Evolutionary conservation across 106 monocot genomes (phyloP), one percentile per base, ranked within the genome.

Genomic region (Dioscorea dumetorum): DNA sequence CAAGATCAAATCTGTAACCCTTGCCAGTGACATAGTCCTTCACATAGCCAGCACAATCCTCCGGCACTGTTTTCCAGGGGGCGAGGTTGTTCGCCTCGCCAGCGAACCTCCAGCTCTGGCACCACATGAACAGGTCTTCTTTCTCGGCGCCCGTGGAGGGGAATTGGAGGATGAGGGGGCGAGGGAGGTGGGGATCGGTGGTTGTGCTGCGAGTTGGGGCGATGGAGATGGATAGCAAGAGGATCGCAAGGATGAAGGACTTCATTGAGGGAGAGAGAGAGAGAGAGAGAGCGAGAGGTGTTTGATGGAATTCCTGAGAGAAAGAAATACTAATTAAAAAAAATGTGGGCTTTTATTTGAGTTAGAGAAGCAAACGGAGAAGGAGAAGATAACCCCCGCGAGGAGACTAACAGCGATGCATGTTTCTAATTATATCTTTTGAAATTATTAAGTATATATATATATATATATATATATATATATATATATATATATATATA

Each of bases 21-120:
- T 16, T 72, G 22, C 94, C 90, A 56, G 28, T 71, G 58, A 91
- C 57, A 69, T 91, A 94, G 18, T 81, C 85, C 72, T 35, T 52
- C 50, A 91, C 83, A 61, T 81, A 81, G 21, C 22, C 73, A 11
- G 50, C 78, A 79, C 94, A 94, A 22, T 75, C 77, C 49, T 21
- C 11, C 0, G 94, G 94, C 11, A 94, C 73, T 21, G 70, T 63
- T 41, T 23, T 41, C 90, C 90, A 91, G 16, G 82, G 77, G 22
- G 68, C 77, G 21, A 83, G 68, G 71, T 88, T 94, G 67, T 94
- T 94, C 15, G 94, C 83, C 74, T 94, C 94, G 20, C 24, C 87
- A 22, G 85, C 71, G 19, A 88, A 9, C 51, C 94, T 61, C 94
- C 94, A 87, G 78, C 90, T 91, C 19, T 16, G 60, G 78, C 94